Base-by-base conservation (phyloP, 352 stramenopile genomes). In the Albugo candida region DNA sequence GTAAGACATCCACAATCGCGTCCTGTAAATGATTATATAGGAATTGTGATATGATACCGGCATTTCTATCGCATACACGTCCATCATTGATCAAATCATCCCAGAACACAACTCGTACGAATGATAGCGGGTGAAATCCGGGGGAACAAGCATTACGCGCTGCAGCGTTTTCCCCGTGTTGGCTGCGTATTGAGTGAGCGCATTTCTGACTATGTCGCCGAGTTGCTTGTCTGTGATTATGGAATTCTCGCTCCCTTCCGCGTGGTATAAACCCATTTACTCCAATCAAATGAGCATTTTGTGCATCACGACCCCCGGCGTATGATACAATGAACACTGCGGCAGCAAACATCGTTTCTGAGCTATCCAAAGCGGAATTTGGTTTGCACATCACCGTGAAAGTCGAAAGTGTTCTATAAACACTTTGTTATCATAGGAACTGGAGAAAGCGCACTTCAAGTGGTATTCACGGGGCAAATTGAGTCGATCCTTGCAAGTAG, bases 121-220 rank as follows among this genome's bases (percentile, higher is more conserved):
- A 71, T 97, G 86, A 60, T 94, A 96, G 37, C 94, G 71, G 13
- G 94, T 98, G 54, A 94, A 97, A 54, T 98, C 94, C 0, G 94
- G 94, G n/a, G 93, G 92, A 2, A 98, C 64, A 39, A 98, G 67
- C 48, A 92, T 74, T 1, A 91, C 86, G 17, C 86, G 70, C 48
- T 67, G 34, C 36, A 66, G 79, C 47, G 63, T 74, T 36, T 53
- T 54, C 8, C 75, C 66, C 20, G 67, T 62, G 17, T 62, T 45
- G 24, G 24, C 24, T 31, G 24, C 24, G 8, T 31, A 8, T 31
- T 31, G 24, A 31, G 24, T 31, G 3, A 31, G 24, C 24, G 24
- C 8, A 8, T 8, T 31, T 31, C 8, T 31, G 8, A 31, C 8
- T 3, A 31, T 31, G 24, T 31, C 24, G 24, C 24, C 24, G 24